These are phyloP conservation scores for Acanthochlamys bracteata DNA, from an alignment of 106 monocot genomes.

Conservation along the genomic window DNA sequence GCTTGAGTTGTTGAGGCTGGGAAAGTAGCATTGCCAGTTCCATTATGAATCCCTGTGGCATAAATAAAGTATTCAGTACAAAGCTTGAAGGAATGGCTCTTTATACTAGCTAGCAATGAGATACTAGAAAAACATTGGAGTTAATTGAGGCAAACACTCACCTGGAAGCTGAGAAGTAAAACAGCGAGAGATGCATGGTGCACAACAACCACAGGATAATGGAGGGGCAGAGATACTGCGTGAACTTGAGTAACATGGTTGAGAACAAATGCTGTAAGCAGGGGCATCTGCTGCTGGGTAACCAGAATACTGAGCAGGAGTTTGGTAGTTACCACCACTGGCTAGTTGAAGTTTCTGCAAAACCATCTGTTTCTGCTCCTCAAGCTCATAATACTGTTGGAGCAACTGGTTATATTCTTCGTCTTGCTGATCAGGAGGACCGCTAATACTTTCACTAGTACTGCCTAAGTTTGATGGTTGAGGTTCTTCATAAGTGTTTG, in stretches of 20 bases:
- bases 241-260: conserved; percentile 17
- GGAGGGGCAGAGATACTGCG: conserved; percentile 17
- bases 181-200: conserved; percentile 11
- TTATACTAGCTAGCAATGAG: too few species aligned
- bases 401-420: conserved; percentile 35
- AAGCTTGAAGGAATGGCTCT: too few species aligned
- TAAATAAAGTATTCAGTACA: too few species aligned
- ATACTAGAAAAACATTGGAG: too few species aligned
- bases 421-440: conserved; percentile 20
- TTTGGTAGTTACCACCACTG: conserved; percentile 38
- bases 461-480: conserved; percentile 8
- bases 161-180: conserved; percentile 6
- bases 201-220: conserved; percentile 11
- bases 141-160: too few species aligned
- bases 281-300: conserved; percentile 15
- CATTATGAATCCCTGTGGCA: too few species aligned
- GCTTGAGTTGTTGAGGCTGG: not conserved
- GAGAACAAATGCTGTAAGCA: conserved; percentile 1
- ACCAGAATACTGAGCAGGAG: conserved; percentile 8
- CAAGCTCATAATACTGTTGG: conserved; percentile 60
- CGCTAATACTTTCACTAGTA: not conserved
- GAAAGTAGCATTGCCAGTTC: too few species aligned
- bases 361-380: conserved; percentile 48
- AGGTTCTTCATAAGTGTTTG: conserved; percentile 13
- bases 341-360: conserved; percentile 45